A percentile compares a stretch with the other conserved stretches of the same genome.
phyloP scores from a whole-genome alignment of 2,329 filamentous ascomycete species.

The Fusarium duplospermum region DNA sequence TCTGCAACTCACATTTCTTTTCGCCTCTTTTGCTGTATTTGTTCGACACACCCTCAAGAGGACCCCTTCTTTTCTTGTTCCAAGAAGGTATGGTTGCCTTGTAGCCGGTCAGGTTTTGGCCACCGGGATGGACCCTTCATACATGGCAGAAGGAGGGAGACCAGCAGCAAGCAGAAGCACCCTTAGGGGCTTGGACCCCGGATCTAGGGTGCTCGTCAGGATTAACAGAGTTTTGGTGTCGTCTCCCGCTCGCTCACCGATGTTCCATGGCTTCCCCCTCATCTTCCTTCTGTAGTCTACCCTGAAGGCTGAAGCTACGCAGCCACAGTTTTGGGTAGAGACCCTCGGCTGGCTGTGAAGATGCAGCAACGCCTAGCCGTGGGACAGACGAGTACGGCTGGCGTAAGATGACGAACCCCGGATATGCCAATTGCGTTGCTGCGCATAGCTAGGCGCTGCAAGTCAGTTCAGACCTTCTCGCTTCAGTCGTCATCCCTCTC shows the following conservation, averaged over 20 bases:
- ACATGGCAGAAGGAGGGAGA: conserved; percentile 13
- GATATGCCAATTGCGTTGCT: conserved; percentile 21
- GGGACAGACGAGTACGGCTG: background rate
- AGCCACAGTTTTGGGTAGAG: background rate
- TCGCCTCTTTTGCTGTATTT: background rate
- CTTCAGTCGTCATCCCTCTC: conserved; percentile 11
- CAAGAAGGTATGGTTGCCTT: background rate
- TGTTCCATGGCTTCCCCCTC: conserved; percentile 18
- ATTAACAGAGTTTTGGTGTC: background rate
- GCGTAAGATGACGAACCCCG: conserved; percentile 21
- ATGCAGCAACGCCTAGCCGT: background rate
- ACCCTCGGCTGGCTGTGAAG: background rate
- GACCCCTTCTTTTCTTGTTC: conserved; percentile 1
- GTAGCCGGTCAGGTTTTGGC: conserved; percentile 14
- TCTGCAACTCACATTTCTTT: background rate
- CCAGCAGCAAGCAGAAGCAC: background rate
- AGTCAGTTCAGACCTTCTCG: conserved; percentile 15
- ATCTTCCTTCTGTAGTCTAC: background rate
- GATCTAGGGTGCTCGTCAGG: background rate
- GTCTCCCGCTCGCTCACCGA: conserved; percentile 28
- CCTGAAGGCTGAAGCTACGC: conserved; percentile 17
- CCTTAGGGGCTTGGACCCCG: conserved; percentile 8
- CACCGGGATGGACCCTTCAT: conserved; percentile 31
- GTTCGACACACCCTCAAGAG: conserved; percentile 16
- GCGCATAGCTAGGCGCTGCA: conserved; percentile 19